A percentile compares a stretch with the other conserved stretches of the same genome.
Conservation (phyloP, 441 rosid species). For the Oxalis stricta region DNA sequence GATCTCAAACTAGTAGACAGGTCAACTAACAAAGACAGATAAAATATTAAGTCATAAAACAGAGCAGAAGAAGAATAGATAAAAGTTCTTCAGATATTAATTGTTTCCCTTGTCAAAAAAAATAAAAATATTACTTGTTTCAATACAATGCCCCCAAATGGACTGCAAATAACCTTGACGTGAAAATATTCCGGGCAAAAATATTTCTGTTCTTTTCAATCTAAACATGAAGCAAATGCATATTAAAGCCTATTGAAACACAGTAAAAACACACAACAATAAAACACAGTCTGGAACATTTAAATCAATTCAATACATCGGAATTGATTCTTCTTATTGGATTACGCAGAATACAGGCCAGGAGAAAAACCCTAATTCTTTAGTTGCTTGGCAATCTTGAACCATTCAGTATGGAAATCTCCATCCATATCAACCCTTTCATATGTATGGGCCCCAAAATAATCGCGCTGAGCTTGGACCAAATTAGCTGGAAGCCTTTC, state of each 20-base stretch:
- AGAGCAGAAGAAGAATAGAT: not conserved
- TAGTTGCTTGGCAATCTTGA: constrained; percentile 65
- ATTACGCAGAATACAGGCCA: not conserved
- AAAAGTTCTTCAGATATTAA: not conserved
- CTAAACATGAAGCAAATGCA: constrained; percentile 1
- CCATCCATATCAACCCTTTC: constrained; percentile 82
- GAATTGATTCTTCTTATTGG: constrained; percentile 18
- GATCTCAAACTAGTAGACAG: no score
- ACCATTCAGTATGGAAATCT: constrained; percentile 89
- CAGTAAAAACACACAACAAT: constrained; percentile 2
- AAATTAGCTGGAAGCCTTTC: constrained; percentile 73
- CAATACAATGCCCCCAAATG: not conserved
- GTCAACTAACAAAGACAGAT: no score
- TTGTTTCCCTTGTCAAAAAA: no score
- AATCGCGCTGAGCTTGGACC: constrained; percentile 87
- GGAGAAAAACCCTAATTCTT: constrained; percentile 25
- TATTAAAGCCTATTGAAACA: constrained; percentile 5
- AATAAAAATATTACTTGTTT: not conserved
- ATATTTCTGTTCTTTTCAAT: not conserved
- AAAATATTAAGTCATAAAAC: no score
- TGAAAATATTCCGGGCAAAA: not conserved
- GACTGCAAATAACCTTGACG: not conserved
- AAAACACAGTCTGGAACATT: not conserved
- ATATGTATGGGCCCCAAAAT: constrained; percentile 88
- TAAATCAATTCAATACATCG: constrained; percentile 2